These are phyloP conservation scores for Apophysomyces ossiformis DNA, from an alignment of 371 early-diverging fungal species.

Conservation along the genomic window DNA sequence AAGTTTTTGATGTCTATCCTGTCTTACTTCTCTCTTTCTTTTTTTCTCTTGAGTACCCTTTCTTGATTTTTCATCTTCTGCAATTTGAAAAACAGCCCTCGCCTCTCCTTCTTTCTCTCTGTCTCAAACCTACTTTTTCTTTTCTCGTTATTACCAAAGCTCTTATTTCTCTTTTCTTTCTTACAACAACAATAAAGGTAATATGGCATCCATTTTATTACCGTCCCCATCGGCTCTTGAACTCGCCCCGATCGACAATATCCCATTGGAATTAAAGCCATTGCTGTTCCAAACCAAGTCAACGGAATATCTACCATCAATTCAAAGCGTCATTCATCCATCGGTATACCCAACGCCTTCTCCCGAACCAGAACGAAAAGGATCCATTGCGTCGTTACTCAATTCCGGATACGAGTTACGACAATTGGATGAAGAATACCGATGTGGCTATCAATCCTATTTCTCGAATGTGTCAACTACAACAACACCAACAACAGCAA, in stretches of 20 bases:
- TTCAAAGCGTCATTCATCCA: background rate
- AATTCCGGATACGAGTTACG: constrained; percentile 39
- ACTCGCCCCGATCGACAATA: background rate
- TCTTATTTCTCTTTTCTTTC: background rate
- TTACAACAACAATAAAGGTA: constrained; percentile 8
- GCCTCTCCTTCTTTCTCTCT: background rate
- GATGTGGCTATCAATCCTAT: constrained; percentile 19
- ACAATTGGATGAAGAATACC: constrained; percentile 23
- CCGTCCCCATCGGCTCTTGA: constrained; percentile 23
- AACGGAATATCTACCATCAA: background rate
- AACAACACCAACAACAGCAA: background rate
- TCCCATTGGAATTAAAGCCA: background rate
- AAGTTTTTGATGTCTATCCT: too few species aligned
- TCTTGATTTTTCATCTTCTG: too few species aligned
- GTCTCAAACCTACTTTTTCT: background rate
- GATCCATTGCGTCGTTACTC: constrained; percentile 47
- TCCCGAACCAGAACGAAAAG: constrained; percentile 27
- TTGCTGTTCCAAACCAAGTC: constrained; percentile 1
- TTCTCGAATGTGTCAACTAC: constrained; percentile 10
- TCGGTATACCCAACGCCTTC: background rate
- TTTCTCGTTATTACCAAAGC: background rate
- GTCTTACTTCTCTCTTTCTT: too few species aligned
- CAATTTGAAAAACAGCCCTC: background rate
- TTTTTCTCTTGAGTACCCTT: too few species aligned
- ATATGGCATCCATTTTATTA: background rate